These are phyloP conservation scores for Candida adriatica DNA, from an alignment of 805 yeast genomes.

Conservation along the genomic window DNA sequence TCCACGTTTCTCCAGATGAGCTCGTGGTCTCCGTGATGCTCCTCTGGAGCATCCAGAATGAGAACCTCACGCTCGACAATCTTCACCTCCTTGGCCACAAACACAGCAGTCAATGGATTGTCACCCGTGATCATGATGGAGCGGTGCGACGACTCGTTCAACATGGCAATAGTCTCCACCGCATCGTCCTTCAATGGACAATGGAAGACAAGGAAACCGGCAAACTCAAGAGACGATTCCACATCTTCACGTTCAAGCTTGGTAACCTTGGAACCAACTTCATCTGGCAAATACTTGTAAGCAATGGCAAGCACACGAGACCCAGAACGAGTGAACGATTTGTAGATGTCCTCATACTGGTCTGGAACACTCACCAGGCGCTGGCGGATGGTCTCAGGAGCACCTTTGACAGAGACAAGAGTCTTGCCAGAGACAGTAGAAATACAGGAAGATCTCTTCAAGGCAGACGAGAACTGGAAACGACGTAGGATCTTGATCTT, in stretches of 20 bases:
- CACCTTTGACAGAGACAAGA: slow-evolving; percentile 91
- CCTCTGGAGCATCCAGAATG: slow-evolving; percentile 81
- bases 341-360: slow-evolving; percentile 77
- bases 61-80: slow-evolving; percentile 80
- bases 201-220: slow-evolving; percentile 93
- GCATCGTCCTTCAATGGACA: slow-evolving; percentile 97
- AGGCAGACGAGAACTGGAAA: slow-evolving; percentile 93
- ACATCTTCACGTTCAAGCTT: slow-evolving; percentile 67
- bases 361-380: slow-evolving; percentile 70
- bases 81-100: slow-evolving; percentile 89
- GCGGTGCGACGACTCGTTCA: slow-evolving; percentile 92
- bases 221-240: slow-evolving; percentile 71
- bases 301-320: slow-evolving; percentile 96
- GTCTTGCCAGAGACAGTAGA: slow-evolving; percentile 51
- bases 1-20: slow-evolving; percentile 82
- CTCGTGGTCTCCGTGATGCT: slow-evolving; percentile 48
- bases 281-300: slow-evolving; percentile 59
- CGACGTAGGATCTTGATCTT: slow-evolving; percentile 77
- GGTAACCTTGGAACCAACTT: slow-evolving; percentile 41
- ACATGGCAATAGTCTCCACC: slow-evolving; percentile 79
- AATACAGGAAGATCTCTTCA: slow-evolving; percentile 90
- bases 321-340: slow-evolving; percentile 90
- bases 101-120: slow-evolving; percentile 96
- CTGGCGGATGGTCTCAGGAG: slow-evolving; percentile 88
- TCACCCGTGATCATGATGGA: slow-evolving; percentile 98